Conservation (phyloP, 352 stramenopile species). For the Globisporangium yorkense region DNA sequence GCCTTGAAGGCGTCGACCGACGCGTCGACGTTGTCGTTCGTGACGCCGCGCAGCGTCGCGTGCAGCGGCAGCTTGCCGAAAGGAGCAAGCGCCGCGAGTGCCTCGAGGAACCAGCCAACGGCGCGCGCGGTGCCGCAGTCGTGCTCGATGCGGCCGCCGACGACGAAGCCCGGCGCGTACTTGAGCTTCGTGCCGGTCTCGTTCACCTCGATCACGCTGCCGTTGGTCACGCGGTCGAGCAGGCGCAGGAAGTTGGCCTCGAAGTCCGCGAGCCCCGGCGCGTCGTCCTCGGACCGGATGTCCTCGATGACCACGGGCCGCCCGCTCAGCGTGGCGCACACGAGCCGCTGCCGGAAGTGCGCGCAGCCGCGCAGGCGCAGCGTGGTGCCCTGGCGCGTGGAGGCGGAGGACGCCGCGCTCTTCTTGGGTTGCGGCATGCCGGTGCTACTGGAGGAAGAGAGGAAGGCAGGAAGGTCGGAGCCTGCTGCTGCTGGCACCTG, state of each 20-base stretch:
- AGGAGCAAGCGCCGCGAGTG: conserved; percentile 93
- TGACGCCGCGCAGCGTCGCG: conserved; percentile 94
- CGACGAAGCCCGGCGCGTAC: conserved; percentile 95
- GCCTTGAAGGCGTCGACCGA: conserved; percentile 94
- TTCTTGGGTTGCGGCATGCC: conserved; percentile 13
- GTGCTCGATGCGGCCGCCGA: conserved; percentile 93
- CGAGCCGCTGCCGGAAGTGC: conserved; percentile 93
- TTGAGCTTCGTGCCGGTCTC: conserved; percentile 97
- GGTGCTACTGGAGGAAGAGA: not conserved
- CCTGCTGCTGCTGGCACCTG: not conserved
- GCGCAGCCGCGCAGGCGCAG: conserved; percentile 74
- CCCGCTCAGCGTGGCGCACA: conserved; percentile 90
- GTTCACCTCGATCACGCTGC: conserved; percentile 98
- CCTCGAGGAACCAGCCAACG: conserved; percentile 99
- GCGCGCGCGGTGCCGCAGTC: conserved; percentile 89
- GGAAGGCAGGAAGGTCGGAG: not conserved
- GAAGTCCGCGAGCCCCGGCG: conserved; percentile 93
- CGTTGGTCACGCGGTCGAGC: conserved; percentile 96
- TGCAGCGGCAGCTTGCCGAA: conserved; percentile 97
- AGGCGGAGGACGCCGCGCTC: conserved; percentile 23
- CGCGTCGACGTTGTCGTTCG: conserved; percentile 90
- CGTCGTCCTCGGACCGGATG: conserved; percentile 93
- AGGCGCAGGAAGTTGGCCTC: conserved; percentile 97
- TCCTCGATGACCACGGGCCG: conserved; percentile 93
- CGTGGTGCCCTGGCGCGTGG: conserved; percentile 33